Percentiles rank a stretch among this genome's conserved stretches.
Evolutionary conservation across 352 stramenopile species (phyloP).

Genomic region (Aphanomyces invadans): DNA sequence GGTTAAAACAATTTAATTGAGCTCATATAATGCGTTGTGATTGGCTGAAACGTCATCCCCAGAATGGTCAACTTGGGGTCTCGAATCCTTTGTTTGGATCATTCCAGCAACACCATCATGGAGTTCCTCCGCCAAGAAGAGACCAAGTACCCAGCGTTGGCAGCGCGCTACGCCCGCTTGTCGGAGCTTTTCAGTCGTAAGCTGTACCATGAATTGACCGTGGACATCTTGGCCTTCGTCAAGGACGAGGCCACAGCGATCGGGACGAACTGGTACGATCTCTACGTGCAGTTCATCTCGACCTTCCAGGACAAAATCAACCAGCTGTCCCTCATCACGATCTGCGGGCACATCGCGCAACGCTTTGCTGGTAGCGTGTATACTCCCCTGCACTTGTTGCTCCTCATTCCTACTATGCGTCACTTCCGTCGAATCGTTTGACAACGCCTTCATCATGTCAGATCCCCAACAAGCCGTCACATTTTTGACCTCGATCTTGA

Average conservation of each 20-base stretch:
- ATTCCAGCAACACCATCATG: constrained; percentile 29
- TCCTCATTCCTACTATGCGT: no score
- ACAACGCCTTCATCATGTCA: constrained; percentile 29
- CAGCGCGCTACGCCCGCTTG: constrained; percentile 86
- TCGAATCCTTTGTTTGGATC: constrained; percentile 21
- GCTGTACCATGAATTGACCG: constrained; percentile 97
- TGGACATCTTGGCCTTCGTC: constrained; percentile 88
- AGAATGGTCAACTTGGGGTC: constrained; percentile 1
- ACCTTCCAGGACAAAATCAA: constrained; percentile 95
- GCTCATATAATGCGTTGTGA: neutral
- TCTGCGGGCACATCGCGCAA: constrained; percentile 85
- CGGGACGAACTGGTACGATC: constrained; percentile 47
- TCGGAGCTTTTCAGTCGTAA: constrained; percentile 85
- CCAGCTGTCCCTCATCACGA: constrained; percentile 88
- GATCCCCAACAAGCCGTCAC: constrained; percentile 55
- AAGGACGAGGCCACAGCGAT: constrained; percentile 44
- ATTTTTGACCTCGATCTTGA: constrained; percentile 60
- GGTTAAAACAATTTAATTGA: neutral
- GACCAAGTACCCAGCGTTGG: constrained; percentile 86
- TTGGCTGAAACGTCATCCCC: constrained; percentile 6
- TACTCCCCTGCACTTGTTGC: constrained; percentile 3
- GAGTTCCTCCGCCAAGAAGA: constrained; percentile 87
- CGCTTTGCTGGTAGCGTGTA: constrained; percentile 44
- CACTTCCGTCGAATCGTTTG: no score
- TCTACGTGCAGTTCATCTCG: constrained; percentile 93